A percentile compares a stretch with the other conserved stretches of the same genome.
Conservation (phyloP, 23 red algal genomes). For the Chondrus crispus region DNA sequence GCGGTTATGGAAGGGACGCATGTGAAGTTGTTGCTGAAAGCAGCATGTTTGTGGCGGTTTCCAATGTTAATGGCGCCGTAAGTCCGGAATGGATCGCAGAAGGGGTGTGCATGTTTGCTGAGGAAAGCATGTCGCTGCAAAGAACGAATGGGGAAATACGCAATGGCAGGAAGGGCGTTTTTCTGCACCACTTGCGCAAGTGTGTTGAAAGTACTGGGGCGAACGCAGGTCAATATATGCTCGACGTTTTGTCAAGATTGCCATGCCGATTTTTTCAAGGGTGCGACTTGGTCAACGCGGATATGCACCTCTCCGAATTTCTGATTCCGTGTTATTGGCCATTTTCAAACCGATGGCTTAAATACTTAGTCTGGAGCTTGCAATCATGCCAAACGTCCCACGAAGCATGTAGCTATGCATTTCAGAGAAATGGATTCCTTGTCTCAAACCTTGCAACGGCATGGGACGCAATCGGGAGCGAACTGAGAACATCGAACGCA, state of each 20-base stretch:
- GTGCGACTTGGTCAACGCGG: background rate
- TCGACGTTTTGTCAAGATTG: background rate
- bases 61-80: conserved; percentile 6
- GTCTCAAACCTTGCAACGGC: too few relatives aligned
- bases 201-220: background rate
- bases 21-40: background rate
- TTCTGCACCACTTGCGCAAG: background rate
- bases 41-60: conserved; percentile 17
- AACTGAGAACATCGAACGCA: too few relatives aligned
- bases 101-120: background rate
- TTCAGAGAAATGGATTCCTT: too few relatives aligned
- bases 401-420: too few relatives aligned
- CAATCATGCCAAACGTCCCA: background rate
- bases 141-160: background rate
- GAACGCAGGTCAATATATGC: background rate
- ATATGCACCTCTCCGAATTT: background rate
- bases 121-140: background rate
- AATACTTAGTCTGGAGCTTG: background rate
- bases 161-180: background rate
- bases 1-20: background rate
- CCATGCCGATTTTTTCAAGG: background rate
- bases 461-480: too few relatives aligned
- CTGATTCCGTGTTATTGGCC: background rate
- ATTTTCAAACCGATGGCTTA: background rate
- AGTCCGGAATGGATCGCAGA: background rate